Evolutionary conservation across 1,139 yeast genomes (phyloP), one percentile per base, ranked within the genome.

Genomic region (Zygosaccharomyces pseudobailii): DNA sequence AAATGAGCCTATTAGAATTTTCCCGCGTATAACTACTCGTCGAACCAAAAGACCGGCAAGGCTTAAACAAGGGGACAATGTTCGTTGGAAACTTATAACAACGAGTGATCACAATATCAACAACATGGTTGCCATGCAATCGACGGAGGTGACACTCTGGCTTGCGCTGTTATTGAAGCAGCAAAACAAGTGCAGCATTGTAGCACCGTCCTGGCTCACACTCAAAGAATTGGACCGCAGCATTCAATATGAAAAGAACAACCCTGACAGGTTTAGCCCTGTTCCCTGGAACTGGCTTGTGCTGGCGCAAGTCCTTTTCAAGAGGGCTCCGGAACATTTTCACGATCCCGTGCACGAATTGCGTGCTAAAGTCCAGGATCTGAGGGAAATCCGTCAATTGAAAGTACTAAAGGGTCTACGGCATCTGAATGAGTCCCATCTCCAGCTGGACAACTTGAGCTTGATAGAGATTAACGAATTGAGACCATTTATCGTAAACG

Each of bases 251-350:
- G 98, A 92, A 59, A 69, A 80, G 40, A 69, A 72, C 5, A 65
- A 75, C 46, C 76, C 80, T 1, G 73, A 74, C 33, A 71, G 78
- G 50, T 92, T 92, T 61, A 79, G 90, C 43, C 71, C 74, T 10
- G 68, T 92, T 38, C 97, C 97, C 0, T 80, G 84, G 80, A 80
- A 83, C 62, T 92, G 98, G 98, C 71, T 90, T 23, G 96, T 90
- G 46, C 63, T 84, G 1, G 79, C 92, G 13, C 86, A 84, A 55
- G 73, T 84, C 21, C 66, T 89, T 45, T 72, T 90, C 30, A 62
- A 63, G 13, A 65, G 67, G 30, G 96, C 96, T 1, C 58, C 84
- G 0, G 96, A 87, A 58, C 96, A 89, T 66, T 70, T 88, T 48
- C 69, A 72, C 19, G 88, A 83, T 50, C 72, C 71, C 3, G 64